Evolutionary conservation across 73 alveolate species (phyloP).

Genomic region (Urostyla sp.): DNA sequence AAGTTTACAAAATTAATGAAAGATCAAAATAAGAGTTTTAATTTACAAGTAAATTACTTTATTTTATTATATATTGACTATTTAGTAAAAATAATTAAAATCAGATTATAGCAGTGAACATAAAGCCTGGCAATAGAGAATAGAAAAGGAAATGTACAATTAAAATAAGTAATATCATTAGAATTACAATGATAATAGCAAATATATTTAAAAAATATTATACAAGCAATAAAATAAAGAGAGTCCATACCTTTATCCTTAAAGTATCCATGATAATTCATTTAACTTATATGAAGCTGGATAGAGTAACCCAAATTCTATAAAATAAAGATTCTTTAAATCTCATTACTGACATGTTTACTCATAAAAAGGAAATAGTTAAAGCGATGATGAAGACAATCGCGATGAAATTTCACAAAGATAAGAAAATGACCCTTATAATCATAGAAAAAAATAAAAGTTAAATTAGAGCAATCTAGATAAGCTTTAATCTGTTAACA

Average conservation of each 20-base stretch:
- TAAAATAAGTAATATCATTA: slow-evolving; percentile 14
- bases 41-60: no score
- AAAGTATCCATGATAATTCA: slow-evolving; percentile 41
- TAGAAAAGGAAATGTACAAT: slow-evolving; percentile 24
- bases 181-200: neutral
- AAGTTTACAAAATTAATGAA: neutral
- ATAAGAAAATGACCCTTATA: neutral
- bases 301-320: slow-evolving; percentile 10
- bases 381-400: neutral
- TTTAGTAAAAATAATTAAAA: slow-evolving; percentile 26
- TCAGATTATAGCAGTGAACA: slow-evolving; percentile 39
- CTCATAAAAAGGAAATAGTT: neutral
- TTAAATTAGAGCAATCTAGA: neutral
- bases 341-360: slow-evolving; percentile 30
- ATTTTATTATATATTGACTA: no score
- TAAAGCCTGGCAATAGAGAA: slow-evolving; percentile 37
- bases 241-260: slow-evolving; percentile 36
- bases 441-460: slow-evolving; percentile 36
- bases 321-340: slow-evolving; percentile 29
- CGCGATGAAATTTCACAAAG: neutral
- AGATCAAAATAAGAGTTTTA: neutral
- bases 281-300: slow-evolving; percentile 38
- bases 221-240: neutral
- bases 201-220: neutral
- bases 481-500: neutral